Base-by-base conservation (phyloP, 2,329 filamentous ascomycete species). In the Calycina marina region DNA sequence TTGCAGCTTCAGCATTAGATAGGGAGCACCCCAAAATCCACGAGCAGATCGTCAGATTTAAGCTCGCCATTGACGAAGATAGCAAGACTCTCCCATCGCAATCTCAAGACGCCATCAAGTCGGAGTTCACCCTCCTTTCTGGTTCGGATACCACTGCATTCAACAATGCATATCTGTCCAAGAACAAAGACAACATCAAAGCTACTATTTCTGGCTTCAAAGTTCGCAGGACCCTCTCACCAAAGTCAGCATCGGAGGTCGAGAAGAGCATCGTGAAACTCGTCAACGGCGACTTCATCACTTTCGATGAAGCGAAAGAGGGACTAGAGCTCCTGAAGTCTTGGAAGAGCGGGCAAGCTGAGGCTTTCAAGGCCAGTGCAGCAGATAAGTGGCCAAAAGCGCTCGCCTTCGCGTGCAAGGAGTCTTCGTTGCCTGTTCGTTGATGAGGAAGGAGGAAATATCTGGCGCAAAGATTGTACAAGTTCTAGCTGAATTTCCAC, bases 41-140 rank as follows among this genome's bases (percentile, higher is more conserved):
- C 50, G 72, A 84, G 48, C 82, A 90, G 53, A 63, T 69, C 17
- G 61, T 77, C 26, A 69, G 72, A 36, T 77, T 94, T 59, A 73
- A 72, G 40, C 65, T 74, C 44, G 62, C 69, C 18, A 55, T 80
- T 30, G 65, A 67, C 41, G 57, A 60, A 4, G 65, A 69, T 26
- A 54, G 65, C 12, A 66, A 65, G 29, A 67, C 75, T n/a, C 60
- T 85, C 13, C 60, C 73, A 1, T 55, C 70, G 14, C 70, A 81
- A 55, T 69, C 79, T 13, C 62, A 69, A 30, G 71, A 84, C 42
- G 70, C 83, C 28, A 60, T 93, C 43, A 73, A 77, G 38, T 58
- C 69, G 2, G 73, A 76, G 41, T 81, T 86, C 44, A 69, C 68
- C 20, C 60, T 65, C 6, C 57, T 77, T 14, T 62, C 75, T 5